Conservation (phyloP, 345 rosid species). For the Orychophragmus violaceus region DNA sequence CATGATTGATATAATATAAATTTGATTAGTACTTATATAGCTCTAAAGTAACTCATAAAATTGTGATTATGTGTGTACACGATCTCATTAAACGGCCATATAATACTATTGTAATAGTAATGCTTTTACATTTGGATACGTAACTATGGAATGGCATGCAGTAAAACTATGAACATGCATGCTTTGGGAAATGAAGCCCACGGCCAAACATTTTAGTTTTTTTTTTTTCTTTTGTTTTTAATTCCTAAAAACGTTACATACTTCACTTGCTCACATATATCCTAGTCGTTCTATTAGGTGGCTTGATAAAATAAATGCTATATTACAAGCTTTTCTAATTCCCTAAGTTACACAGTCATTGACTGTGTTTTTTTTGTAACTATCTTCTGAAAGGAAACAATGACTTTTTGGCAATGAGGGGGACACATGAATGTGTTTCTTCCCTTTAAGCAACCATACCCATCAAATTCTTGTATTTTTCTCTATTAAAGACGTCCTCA, state of each 20-base stretch:
- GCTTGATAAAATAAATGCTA: background rate
- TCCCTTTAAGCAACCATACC: constrained; percentile 23
- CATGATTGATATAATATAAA: background rate
- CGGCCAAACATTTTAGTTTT: background rate
- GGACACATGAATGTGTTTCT: constrained; percentile 16
- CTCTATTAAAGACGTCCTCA: background rate
- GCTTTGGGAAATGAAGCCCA: background rate
- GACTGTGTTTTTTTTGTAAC: background rate
- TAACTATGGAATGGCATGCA: constrained; percentile 14
- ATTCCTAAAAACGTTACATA: background rate
- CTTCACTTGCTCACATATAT: background rate
- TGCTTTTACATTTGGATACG: constrained; percentile 17
- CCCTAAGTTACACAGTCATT: constrained; percentile 10
- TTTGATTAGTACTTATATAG: background rate
- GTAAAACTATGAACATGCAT: constrained; percentile 4
- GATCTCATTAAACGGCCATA: background rate
- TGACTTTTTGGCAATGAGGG: constrained; percentile 3
- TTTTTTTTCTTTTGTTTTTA: background rate
- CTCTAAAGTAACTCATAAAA: background rate
- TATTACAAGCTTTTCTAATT: background rate
- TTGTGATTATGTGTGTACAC: constrained; percentile 4
- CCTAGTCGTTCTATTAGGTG: constrained; percentile 3
- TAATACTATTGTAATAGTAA: constrained; percentile 9
- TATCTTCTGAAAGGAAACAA: background rate
- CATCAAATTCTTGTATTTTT: background rate